A percentile compares a stretch with the other conserved stretches of the same genome.
Evolutionary conservation across 306 rosid species (phyloP).

Genomic region (Ormosia emarginata): DNA sequence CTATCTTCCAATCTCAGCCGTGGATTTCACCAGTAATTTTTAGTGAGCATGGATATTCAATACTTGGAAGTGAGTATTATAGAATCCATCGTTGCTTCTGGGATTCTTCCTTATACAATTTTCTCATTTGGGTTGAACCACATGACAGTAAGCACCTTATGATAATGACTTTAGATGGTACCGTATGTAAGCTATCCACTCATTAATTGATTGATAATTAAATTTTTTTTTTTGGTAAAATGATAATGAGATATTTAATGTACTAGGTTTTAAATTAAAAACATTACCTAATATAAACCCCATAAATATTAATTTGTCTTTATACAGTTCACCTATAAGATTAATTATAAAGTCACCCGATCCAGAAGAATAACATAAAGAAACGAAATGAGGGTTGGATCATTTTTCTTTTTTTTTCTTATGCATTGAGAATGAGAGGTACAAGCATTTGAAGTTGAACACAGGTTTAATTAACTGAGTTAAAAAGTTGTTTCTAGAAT

Average conservation of each 20-base stretch:
- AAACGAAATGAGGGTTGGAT: not conserved
- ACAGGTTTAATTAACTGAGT: not conserved
- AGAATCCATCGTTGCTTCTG: no score
- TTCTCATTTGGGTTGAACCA: not conserved
- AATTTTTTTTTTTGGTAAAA: no score
- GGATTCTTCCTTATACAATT: not conserved
- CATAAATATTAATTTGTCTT: not conserved
- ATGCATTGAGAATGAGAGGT: not conserved
- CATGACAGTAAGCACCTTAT: not conserved
- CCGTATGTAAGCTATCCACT: not conserved
- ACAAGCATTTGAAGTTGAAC: not conserved
- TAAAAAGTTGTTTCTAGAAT: not conserved
- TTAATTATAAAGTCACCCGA: not conserved
- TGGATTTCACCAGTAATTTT: no score
- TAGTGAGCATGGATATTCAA: no score
- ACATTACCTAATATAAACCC: not conserved
- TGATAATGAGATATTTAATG: not conserved
- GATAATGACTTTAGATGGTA: not conserved
- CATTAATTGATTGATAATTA: not conserved
- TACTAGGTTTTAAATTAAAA: not conserved
- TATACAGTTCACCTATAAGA: not conserved
- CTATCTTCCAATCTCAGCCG: no score
- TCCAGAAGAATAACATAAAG: not conserved
- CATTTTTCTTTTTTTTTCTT: not conserved
- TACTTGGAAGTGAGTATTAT: no score